Percentiles rank a stretch among this genome's conserved stretches.
Evolutionary conservation across 805 yeast genomes (phyloP).

Genomic region (Candida patagonica): DNA sequence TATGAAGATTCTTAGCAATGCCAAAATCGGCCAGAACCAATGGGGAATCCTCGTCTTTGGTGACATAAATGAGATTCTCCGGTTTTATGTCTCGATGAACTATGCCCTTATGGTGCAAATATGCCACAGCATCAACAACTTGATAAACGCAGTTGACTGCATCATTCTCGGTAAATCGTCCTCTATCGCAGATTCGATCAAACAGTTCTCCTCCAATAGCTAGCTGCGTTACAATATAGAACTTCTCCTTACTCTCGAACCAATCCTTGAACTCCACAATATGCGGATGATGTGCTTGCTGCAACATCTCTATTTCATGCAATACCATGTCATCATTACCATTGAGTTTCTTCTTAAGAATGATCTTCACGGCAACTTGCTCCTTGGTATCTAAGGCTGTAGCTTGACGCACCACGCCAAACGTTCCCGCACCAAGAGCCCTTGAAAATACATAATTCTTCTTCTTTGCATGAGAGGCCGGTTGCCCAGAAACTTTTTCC

Average conservation of each 20-base stretch:
- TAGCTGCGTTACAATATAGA: slow-evolving; percentile 85
- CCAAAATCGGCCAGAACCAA: slow-evolving; percentile 94
- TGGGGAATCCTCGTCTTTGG: slow-evolving; percentile 51
- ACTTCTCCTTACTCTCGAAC: slow-evolving; percentile 89
- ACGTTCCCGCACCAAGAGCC: slow-evolving; percentile 90
- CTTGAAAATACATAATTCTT: slow-evolving; percentile 64
- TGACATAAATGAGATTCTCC: slow-evolving; percentile 74
- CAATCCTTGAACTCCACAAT: slow-evolving; percentile 87
- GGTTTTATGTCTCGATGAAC: slow-evolving; percentile 95
- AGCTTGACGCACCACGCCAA: slow-evolving; percentile 86
- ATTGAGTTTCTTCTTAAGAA: slow-evolving; percentile 72
- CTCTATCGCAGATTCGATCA: slow-evolving; percentile 72
- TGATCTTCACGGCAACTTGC: slow-evolving; percentile 83
- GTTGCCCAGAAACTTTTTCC: slow-evolving; percentile 62
- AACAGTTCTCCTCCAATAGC: slow-evolving; percentile 96
- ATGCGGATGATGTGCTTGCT: slow-evolving; percentile 66
- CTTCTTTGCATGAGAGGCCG: slow-evolving; percentile 58
- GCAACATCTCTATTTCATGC: slow-evolving; percentile 67
- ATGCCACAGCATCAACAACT: slow-evolving; percentile 66
- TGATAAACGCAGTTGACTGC: slow-evolving; percentile 71
- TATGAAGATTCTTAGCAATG: slow-evolving; percentile 68
- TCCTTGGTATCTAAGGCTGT: slow-evolving; percentile 41
- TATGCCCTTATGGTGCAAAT: slow-evolving; percentile 65
- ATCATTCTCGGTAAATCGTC: slow-evolving; percentile 81
- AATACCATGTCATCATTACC: slow-evolving; percentile 69